Evolutionary conservation across 768 basidiomycete genomes (phyloP).

Genomic region (Xanthoconium stramineum): DNA sequence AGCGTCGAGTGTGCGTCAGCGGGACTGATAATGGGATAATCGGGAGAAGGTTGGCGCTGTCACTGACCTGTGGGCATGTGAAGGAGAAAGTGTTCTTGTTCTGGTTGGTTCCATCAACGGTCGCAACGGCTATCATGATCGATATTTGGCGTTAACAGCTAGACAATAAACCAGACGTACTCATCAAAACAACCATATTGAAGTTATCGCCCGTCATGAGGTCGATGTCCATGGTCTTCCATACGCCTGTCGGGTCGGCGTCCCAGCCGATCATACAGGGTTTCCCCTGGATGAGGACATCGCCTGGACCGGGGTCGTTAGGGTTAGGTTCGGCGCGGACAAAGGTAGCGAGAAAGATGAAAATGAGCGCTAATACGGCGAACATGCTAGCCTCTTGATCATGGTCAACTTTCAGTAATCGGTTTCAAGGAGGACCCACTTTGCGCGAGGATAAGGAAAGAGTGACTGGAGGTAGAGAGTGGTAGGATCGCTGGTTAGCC

Average conservation of each 20-base stretch:
- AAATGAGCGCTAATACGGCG: slow-evolving; percentile 4
- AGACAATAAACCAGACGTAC: slow-evolving; percentile 38
- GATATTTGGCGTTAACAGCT: background rate
- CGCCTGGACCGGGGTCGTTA: slow-evolving; percentile 55
- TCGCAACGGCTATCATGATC: slow-evolving; percentile 52
- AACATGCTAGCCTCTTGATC: slow-evolving; percentile 15
- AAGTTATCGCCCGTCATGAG: slow-evolving; percentile 79
- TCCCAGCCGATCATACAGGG: slow-evolving; percentile 59
- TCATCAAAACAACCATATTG: slow-evolving; percentile 62
- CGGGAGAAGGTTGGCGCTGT: background rate
- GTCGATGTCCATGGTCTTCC: slow-evolving; percentile 72
- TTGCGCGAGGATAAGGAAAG: too few relatives aligned
- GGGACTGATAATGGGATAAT: background rate
- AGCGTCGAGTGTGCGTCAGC: background rate
- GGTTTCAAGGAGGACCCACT: too few relatives aligned
- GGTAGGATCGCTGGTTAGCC: too few relatives aligned
- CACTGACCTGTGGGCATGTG: slow-evolving; percentile 65
- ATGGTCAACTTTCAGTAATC: too few relatives aligned
- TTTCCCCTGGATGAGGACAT: slow-evolving; percentile 53
- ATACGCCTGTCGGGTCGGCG: slow-evolving; percentile 53
- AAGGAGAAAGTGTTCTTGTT: slow-evolving; percentile 46
- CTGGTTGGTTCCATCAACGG: slow-evolving; percentile 58
- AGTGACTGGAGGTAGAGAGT: too few relatives aligned
- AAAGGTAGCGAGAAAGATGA: slow-evolving; percentile 22
- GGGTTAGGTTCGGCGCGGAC: slow-evolving; percentile 61